Conservation (phyloP, 2,329 filamentous ascomycete genomes). For the Grosmannia serpens region DNA sequence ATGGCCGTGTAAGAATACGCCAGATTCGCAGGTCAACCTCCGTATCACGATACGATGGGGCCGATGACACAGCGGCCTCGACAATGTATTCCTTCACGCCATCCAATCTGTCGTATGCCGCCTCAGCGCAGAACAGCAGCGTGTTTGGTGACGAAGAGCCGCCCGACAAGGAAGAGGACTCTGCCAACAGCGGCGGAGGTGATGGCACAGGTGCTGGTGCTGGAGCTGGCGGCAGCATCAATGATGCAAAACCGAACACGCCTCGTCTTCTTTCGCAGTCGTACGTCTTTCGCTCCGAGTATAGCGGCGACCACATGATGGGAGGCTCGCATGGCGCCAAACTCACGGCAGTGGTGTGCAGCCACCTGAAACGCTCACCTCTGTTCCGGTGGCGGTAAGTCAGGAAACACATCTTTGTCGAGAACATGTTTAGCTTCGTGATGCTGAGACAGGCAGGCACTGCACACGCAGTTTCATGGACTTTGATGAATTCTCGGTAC, state of each 20-base stretch:
- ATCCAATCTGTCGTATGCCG: background rate
- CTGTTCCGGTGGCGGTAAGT: conserved; percentile 1
- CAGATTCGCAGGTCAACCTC: background rate
- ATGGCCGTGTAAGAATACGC: no score
- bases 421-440: background rate
- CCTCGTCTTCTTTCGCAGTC: background rate
- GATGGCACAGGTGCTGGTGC: no score
- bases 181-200: background rate
- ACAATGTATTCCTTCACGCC: background rate
- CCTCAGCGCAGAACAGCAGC: background rate
- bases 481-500: conserved; percentile 3
- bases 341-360: background rate
- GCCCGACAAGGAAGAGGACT: background rate
- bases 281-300: background rate
- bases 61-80: background rate
- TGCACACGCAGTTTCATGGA: background rate
- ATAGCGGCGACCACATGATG: background rate
- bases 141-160: background rate
- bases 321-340: background rate
- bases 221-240: no score
- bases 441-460: background rate
- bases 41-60: background rate
- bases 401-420: no score
- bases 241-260: background rate
- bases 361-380: background rate